Base-by-base conservation (phyloP, 148 eudicot species). In the Camellia sinensis region DNA sequence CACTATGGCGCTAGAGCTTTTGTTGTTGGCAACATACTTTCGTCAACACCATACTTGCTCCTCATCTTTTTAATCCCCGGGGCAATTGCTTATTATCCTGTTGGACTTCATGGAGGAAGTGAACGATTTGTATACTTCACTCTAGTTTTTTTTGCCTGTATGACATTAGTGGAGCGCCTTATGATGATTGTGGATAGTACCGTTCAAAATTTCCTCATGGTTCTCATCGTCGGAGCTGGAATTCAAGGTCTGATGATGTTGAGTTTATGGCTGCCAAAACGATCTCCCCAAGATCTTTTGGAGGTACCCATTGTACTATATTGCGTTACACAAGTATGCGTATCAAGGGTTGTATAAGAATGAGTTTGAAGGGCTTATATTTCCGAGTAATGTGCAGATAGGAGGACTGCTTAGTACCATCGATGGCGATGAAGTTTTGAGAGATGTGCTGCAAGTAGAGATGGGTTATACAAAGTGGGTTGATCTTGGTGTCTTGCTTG, bases 161-260 rank as follows among this genome's bases (percentile, higher is more conserved):
- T 83, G 85, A 43, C 75, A 74, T 17, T 85, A 21, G 87, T 88
- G 10, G 90, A 88, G 75, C 83, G 90, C 82, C 83, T 88, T 5
- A 85, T 85, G 88, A 88, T 85, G 88, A 80, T 80, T 3, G 84
- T 88, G 2, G 90, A 85, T 3, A 79, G 78, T 40, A 10, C 85
- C 6, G 82, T 88, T 12, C 85, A 88, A 0, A 79, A 83, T 66
- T 88, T 79, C 72, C 85, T 85, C 15, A 67, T 88, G 85, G 88
- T 88, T 0, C 44, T 88, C 4, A 77, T 85, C 2, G 43, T 61
- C 0, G 88, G 86, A 7, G 86, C 90, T 1, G 88, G 88, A 21
- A 50, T 85, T 14, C 90, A 88, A 85, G 90, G 90, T 11, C n/a
- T 85, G 19, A 81, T 88, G 85, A 83, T 88, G 78, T 50, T 88